These are phyloP conservation scores for Cystoderma amianthinum DNA, from an alignment of 768 basidiomycete species.

Conservation along the genomic window DNA sequence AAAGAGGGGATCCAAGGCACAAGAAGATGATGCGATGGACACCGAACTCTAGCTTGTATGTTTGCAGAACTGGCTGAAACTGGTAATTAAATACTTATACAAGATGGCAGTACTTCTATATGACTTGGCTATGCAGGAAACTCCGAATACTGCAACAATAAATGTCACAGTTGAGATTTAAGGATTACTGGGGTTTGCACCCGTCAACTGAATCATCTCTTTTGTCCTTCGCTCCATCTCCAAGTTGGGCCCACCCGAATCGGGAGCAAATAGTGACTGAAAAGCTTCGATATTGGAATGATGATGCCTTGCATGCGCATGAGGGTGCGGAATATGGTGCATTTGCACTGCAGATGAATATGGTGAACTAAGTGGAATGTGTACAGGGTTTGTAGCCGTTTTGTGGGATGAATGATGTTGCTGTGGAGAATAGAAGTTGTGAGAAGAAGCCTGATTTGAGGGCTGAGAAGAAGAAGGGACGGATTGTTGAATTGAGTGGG, in stretches of 20 bases:
- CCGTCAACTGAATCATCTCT: slow-evolving; percentile 42
- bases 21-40: slow-evolving; percentile 47
- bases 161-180: slow-evolving; percentile 3
- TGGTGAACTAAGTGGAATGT: slow-evolving; percentile 49
- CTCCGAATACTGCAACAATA: not conserved
- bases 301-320: slow-evolving; percentile 71
- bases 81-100: not conserved
- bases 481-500: slow-evolving; percentile 3
- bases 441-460: slow-evolving; percentile 8
- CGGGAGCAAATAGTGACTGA: slow-evolving; percentile 23
- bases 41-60: slow-evolving; percentile 24
- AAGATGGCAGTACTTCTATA: not conserved
- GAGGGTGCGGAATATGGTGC: slow-evolving; percentile 79
- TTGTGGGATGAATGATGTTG: slow-evolving; percentile 11
- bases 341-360: slow-evolving; percentile 52
- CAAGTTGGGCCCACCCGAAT: slow-evolving; percentile 14
- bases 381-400: slow-evolving; percentile 24
- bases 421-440: slow-evolving; percentile 10
- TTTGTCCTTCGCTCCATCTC: slow-evolving; percentile 35
- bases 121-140: no score
- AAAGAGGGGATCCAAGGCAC: slow-evolving; percentile 8
- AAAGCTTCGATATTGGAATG: slow-evolving; percentile 42
- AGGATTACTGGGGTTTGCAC: slow-evolving; percentile 23
- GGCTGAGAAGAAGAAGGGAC: not conserved
- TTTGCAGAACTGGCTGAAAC: not conserved